These are phyloP conservation scores for Pythium brassicae DNA, from an alignment of 352 stramenopile species.

Conservation along the genomic window DNA sequence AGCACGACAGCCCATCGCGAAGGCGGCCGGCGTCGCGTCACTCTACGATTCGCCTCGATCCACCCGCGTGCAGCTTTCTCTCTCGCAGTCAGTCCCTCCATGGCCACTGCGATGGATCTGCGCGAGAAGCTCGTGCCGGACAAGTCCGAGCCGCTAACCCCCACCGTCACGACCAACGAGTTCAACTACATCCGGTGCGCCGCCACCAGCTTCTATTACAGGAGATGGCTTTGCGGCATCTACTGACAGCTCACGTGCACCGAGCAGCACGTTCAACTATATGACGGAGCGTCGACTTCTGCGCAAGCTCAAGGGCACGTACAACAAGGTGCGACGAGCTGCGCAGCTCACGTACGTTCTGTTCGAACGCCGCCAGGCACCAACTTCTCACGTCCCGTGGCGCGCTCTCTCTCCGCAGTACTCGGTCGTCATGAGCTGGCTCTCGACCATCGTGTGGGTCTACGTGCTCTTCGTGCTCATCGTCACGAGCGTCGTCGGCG, in stretches of 20 bases:
- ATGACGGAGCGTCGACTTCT: slow-evolving; percentile 18
- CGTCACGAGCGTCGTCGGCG: slow-evolving; percentile 15
- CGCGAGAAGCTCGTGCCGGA: slow-evolving; percentile 12
- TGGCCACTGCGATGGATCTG: slow-evolving; percentile 10
- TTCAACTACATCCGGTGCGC: slow-evolving; percentile 17
- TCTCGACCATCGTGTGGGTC: slow-evolving; percentile 18
- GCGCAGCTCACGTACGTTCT: too few relatives aligned
- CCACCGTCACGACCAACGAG: not conserved
- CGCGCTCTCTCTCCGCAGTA: slow-evolving; percentile 9
- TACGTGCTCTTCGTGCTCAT: slow-evolving; percentile 25
- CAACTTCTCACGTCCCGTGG: not conserved
- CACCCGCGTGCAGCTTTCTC: too few relatives aligned
- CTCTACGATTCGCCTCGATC: too few relatives aligned
- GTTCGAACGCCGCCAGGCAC: too few relatives aligned
- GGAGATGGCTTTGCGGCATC: not conserved
- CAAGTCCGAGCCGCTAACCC: slow-evolving; percentile 1
- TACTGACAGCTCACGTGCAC: not conserved
- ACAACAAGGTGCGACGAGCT: slow-evolving; percentile 8
- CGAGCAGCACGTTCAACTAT: slow-evolving; percentile 15
- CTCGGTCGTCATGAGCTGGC: slow-evolving; percentile 16
- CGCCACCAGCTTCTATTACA: not conserved
- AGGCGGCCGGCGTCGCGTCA: too few relatives aligned
- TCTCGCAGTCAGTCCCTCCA: too few relatives aligned
- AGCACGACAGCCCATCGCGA: not conserved
- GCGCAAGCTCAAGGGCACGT: slow-evolving; percentile 18